These are phyloP conservation scores for Penicillium cinerascens DNA, from an alignment of 495 filamentous ascomycete species.

Conservation along the genomic window DNA sequence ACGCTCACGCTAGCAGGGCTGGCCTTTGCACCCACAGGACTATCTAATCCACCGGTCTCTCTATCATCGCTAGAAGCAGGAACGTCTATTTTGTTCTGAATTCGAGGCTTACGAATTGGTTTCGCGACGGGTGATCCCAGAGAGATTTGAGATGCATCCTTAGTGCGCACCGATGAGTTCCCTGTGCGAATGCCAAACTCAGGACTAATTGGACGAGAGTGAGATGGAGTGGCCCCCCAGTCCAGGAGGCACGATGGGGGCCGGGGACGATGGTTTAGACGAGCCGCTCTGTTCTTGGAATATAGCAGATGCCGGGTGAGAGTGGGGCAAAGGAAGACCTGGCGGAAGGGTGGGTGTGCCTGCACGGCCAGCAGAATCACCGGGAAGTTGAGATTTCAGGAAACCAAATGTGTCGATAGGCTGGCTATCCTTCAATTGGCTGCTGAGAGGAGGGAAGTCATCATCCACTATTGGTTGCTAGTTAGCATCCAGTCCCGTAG, in stretches of 20 bases:
- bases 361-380: conserved; percentile 38
- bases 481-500: conserved; percentile 18
- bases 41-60: conserved; percentile 23
- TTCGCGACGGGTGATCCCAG: conserved; percentile 43
- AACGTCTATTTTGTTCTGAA: conserved; percentile 25
- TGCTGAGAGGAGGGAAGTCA: conserved; percentile 51
- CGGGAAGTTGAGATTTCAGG: conserved; percentile 38
- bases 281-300: conserved; percentile 35
- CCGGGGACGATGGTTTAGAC: conserved; percentile 33
- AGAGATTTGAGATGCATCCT: conserved; percentile 40
- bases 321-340: conserved; percentile 57
- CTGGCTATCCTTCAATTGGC: conserved; percentile 32
- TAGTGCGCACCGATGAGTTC: conserved; percentile 19
- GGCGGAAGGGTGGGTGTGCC: conserved; percentile 63
- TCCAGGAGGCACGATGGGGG: conserved; percentile 32
- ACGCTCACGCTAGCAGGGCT: conserved; percentile 36
- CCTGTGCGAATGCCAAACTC: conserved; percentile 7
- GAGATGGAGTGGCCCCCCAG: conserved; percentile 23
- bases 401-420: conserved; percentile 42
- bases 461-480: conserved; percentile 38
- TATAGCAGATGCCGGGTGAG: conserved; percentile 45
- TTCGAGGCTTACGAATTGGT: conserved; percentile 30
- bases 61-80: conserved; percentile 20
- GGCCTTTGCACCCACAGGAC: conserved; percentile 14
- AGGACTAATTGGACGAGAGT: conserved; percentile 22